A percentile compares a stretch with the other conserved stretches of the same genome.
phyloP scores from a whole-genome alignment of 1,139 yeast species.

The Saccharomyces hybrid region DNA sequence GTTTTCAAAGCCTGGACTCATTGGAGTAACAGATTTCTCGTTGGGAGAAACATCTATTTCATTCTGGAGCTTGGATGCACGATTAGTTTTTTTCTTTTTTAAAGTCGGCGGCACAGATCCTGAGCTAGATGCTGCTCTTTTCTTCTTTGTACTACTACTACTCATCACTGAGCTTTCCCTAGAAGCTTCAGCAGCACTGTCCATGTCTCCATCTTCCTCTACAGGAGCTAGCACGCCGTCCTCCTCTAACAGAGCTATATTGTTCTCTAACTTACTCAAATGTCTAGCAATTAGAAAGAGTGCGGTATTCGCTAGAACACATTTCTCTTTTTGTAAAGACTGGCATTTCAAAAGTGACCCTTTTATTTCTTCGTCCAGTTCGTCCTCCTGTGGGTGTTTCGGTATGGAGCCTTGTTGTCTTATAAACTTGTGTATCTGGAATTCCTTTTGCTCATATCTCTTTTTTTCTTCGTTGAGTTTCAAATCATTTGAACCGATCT shows the following conservation, averaged over 20 bases:
- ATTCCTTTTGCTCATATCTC: conserved; percentile 64
- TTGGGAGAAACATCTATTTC: not conserved
- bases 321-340: conserved; percentile 67
- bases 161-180: conserved; percentile 22
- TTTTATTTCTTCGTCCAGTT: conserved; percentile 55
- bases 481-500: conserved; percentile 62
- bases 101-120: conserved; percentile 9
- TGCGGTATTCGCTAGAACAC: conserved; percentile 74
- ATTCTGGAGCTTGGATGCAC: conserved; percentile 7
- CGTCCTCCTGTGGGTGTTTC: conserved; percentile 77
- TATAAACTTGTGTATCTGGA: conserved; percentile 72
- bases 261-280: conserved; percentile 61
- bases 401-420: conserved; percentile 75
- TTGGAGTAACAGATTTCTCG: not conserved
- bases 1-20: not conserved
- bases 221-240: conserved; percentile 71
- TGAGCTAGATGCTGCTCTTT: conserved; percentile 17
- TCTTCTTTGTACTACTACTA: conserved; percentile 14
- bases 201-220: conserved; percentile 29
- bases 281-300: conserved; percentile 70
- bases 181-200: conserved; percentile 27
- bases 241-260: conserved; percentile 63
- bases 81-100: conserved; percentile 20
- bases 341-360: conserved; percentile 59
- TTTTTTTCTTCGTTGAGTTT: conserved; percentile 60